These are phyloP conservation scores for Pelomyxa schiedti DNA, from an alignment of 78 protist genomes.

Conservation along the genomic window DNA sequence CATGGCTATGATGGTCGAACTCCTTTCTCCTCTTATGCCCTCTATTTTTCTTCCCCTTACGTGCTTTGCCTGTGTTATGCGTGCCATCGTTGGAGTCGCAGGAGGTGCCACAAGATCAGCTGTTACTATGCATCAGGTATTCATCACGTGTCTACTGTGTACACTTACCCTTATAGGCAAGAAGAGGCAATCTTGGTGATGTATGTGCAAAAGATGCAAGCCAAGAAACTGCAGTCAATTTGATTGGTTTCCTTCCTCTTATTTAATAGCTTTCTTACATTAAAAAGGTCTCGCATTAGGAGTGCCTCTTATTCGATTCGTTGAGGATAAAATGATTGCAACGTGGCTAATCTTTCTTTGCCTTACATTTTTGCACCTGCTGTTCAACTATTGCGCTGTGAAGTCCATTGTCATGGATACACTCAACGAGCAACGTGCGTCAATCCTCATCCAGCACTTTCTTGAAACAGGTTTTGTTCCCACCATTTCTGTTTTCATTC, in stretches of 20 bases:
- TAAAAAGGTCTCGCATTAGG: too few species aligned
- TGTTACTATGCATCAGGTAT: constrained; percentile 31
- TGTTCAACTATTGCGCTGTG: not conserved
- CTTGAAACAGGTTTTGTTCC: too few species aligned
- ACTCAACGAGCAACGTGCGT: not conserved
- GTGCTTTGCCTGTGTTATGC: constrained; percentile 3
- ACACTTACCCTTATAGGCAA: too few species aligned
- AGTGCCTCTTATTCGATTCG: not conserved
- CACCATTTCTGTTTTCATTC: too few species aligned
- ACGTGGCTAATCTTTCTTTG: not conserved
- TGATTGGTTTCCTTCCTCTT: not conserved
- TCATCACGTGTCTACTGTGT: too few species aligned
- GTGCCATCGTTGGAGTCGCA: constrained; percentile 39
- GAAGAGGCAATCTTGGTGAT: constrained; percentile 48
- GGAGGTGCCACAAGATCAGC: constrained; percentile 50
- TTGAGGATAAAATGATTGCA: not conserved
- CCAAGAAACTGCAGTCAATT: constrained; percentile 23
- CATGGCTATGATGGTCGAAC: constrained; percentile 45
- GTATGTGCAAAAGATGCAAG: constrained; percentile 58
- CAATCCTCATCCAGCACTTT: not conserved
- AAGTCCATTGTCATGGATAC: not conserved
- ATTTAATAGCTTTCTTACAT: too few species aligned
- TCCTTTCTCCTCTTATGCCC: constrained; percentile 15
- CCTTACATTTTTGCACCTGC: not conserved
- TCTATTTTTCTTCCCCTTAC: constrained; percentile 5